Percentiles rank a stretch among this genome's conserved stretches.
Evolutionary conservation across 2,329 filamentous ascomycete genomes (phyloP).

Genomic region (Diatrype stigma): DNA sequence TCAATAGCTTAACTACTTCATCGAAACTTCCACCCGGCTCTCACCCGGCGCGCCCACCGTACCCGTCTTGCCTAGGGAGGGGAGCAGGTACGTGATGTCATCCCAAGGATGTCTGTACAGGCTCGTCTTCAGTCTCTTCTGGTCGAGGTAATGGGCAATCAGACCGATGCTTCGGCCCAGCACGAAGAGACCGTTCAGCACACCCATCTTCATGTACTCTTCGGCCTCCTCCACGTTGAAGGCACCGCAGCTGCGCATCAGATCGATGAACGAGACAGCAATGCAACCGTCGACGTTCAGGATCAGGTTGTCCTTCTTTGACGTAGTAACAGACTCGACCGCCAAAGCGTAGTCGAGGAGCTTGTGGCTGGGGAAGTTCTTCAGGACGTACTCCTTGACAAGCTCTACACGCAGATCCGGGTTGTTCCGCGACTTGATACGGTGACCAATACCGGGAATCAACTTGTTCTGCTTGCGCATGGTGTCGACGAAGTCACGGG

Average conservation of each 20-base stretch:
- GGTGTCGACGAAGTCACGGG: constrained; percentile 96
- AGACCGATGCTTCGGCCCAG: constrained; percentile 95
- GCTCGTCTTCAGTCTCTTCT: constrained; percentile 98
- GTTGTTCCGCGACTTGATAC: constrained; percentile 99
- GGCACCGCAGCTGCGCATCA: constrained; percentile 95
- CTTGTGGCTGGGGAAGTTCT: constrained; percentile 97
- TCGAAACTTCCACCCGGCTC: constrained; percentile 80
- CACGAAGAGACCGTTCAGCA: constrained; percentile 98
- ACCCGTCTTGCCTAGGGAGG: constrained; percentile 63
- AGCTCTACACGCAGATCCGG: constrained; percentile 98
- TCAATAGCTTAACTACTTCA: constrained; percentile 52
- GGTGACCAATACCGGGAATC: constrained; percentile 97
- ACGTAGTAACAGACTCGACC: constrained; percentile 96
- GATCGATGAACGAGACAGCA: constrained; percentile 97
- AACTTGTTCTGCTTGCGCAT: constrained; percentile 99
- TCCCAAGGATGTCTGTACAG: constrained; percentile 99
- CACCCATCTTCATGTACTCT: constrained; percentile 98
- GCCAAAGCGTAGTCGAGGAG: constrained; percentile 98
- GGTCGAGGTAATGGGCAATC: constrained; percentile 99
- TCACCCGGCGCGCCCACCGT: constrained; percentile 62
- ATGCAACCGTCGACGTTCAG: constrained; percentile 98
- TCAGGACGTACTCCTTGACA: constrained; percentile 97
- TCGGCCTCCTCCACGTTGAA: constrained; percentile 96
- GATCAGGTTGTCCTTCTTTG: constrained; percentile 99
- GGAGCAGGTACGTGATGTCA: constrained; percentile 92